Percentiles rank a stretch among this genome's conserved stretches.
Conservation (phyloP, 1,139 yeast genomes). For the Kodamaea sp. region DNA sequence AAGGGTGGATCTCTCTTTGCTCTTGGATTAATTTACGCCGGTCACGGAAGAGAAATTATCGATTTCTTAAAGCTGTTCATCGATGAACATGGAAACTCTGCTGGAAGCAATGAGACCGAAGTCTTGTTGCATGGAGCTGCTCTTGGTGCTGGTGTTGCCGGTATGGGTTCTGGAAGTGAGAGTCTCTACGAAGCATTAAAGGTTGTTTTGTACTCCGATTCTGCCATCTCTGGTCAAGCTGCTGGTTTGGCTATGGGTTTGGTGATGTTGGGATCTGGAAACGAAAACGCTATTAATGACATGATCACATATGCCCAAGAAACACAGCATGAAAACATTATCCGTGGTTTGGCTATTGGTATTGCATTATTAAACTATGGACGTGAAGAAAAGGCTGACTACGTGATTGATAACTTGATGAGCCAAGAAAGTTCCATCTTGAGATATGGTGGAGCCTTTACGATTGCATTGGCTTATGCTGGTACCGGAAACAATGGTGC, state of each 20-base stretch:
- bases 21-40: slow-evolving; percentile 91
- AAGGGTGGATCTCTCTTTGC: slow-evolving; percentile 97
- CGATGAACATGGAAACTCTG: slow-evolving; percentile 65
- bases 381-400: slow-evolving; percentile 79
- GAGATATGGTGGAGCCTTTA: slow-evolving; percentile 95
- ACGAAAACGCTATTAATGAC: slow-evolving; percentile 69
- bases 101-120: slow-evolving; percentile 76
- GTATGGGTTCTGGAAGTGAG: slow-evolving; percentile 84
- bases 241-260: slow-evolving; percentile 97
- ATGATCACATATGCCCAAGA: slow-evolving; percentile 93
- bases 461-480: slow-evolving; percentile 93
- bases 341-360: slow-evolving; percentile 89
- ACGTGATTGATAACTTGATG: slow-evolving; percentile 65
- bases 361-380: slow-evolving; percentile 86
- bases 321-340: slow-evolving; percentile 93
- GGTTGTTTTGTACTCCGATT: slow-evolving; percentile 83
- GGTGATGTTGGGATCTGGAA: slow-evolving; percentile 93
- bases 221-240: slow-evolving; percentile 95
- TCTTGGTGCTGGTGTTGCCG: slow-evolving; percentile 94
- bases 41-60: slow-evolving; percentile 88
- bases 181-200: slow-evolving; percentile 80
- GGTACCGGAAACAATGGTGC: slow-evolving; percentile 94
- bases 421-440: slow-evolving; percentile 78
- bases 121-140: slow-evolving; percentile 95
- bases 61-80: slow-evolving; percentile 77